A percentile compares a stretch with the other conserved stretches of the same genome.
Evolutionary conservation across 495 filamentous ascomycete species (phyloP).

Genomic region (Bryoglossum gracile): DNA sequence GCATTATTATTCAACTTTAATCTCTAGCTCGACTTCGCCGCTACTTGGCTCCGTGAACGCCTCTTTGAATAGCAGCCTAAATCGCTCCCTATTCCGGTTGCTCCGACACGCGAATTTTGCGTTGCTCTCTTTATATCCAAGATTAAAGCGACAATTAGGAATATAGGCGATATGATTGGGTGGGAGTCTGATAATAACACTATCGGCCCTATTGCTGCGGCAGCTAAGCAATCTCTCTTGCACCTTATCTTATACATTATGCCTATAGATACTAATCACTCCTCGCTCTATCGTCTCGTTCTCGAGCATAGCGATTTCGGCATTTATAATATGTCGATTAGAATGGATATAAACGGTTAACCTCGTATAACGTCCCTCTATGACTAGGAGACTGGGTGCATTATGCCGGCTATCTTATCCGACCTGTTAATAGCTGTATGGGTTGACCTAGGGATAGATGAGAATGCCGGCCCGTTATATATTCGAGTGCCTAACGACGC

Average conservation of each 20-base stretch:
- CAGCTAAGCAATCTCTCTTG: slow-evolving; percentile 30
- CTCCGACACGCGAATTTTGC: no score
- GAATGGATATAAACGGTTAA: slow-evolving; percentile 22
- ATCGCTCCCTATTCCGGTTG: slow-evolving; percentile 28
- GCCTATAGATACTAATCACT: slow-evolving; percentile 20
- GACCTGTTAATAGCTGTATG: slow-evolving; percentile 28
- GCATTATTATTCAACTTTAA: slow-evolving; percentile 31
- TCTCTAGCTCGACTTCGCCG: no score
- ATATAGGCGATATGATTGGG: slow-evolving; percentile 33
- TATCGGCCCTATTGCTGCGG: slow-evolving; percentile 29
- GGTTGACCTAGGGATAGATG: slow-evolving; percentile 28
- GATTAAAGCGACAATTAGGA: no score
- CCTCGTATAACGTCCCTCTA: slow-evolving; percentile 29
- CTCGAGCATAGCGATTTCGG: slow-evolving; percentile 34
- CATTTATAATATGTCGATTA: slow-evolving; percentile 31
- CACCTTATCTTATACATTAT: slow-evolving; percentile 28
- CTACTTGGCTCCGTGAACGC: no score
- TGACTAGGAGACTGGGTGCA: slow-evolving; percentile 31
- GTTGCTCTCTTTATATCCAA: no score
- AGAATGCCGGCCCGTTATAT: slow-evolving; percentile 24
- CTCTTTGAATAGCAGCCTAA: slow-evolving; percentile 28
- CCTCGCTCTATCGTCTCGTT: slow-evolving; percentile 30
- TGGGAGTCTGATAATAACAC: slow-evolving; percentile 29
- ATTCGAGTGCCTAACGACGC: slow-evolving; percentile 21
- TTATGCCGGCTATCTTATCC: slow-evolving; percentile 31